Conservation (phyloP, 768 basidiomycete genomes). For the Dioszegia crocea region DNA sequence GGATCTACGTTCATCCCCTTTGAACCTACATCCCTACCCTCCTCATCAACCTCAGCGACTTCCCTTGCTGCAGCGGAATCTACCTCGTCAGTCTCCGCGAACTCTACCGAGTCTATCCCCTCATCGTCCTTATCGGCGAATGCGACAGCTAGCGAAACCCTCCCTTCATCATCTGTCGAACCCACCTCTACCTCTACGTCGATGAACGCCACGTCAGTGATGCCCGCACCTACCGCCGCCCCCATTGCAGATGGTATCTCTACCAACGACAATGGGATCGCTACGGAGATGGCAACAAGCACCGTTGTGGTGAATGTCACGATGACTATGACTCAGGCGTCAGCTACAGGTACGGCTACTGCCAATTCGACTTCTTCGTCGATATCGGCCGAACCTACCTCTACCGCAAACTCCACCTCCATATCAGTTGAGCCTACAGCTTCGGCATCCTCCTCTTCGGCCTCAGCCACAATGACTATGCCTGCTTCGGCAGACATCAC, state of each 20-base stretch:
- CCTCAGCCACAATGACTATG: too few species aligned
- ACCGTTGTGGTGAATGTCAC: constrained; percentile 3
- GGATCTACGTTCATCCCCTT: background rate
- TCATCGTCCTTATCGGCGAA: background rate
- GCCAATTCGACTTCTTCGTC: too few species aligned
- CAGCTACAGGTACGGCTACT: constrained; percentile 5
- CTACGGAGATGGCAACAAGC: constrained; percentile 1
- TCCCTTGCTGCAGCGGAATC: background rate
- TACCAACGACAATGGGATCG: constrained; percentile 1
- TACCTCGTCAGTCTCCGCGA: background rate
- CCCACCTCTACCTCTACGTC: constrained; percentile 6
- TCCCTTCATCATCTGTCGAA: background rate
- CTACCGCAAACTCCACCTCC: background rate
- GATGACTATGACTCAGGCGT: constrained; percentile 6
- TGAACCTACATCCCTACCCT: constrained; percentile 1
- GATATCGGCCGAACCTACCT: background rate
- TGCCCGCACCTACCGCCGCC: background rate
- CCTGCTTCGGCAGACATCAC: background rate
- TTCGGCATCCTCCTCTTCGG: background rate
- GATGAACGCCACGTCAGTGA: background rate
- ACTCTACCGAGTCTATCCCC: background rate
- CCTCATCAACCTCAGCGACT: background rate
- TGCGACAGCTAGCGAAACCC: background rate
- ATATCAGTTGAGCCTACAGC: background rate
- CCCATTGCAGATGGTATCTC: background rate